A percentile compares a stretch with the other conserved stretches of the same genome.
Evolutionary conservation across 2,329 filamentous ascomycete genomes (phyloP).

Genomic region (Calonectria crousiana): DNA sequence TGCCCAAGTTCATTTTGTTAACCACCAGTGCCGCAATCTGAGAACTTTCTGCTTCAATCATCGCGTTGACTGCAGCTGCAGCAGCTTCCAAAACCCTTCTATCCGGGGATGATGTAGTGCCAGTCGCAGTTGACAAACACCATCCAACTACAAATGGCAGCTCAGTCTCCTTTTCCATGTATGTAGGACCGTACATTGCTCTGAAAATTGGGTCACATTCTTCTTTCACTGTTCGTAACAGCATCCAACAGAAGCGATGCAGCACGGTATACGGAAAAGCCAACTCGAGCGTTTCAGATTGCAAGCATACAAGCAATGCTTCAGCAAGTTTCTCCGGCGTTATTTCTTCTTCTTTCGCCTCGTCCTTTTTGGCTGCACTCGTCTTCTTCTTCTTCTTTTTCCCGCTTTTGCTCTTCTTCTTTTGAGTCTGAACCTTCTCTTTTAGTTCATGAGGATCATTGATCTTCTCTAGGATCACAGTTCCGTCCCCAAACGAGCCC

Average conservation of each 20-base stretch:
- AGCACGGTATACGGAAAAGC: constrained; percentile 39
- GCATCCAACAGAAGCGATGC: not conserved
- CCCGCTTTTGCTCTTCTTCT: not conserved
- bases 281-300: constrained; percentile 52
- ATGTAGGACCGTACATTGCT: not conserved
- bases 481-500: not conserved
- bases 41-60: not conserved
- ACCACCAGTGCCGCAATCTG: not conserved
- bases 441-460: constrained; percentile 4
- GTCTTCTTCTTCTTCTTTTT: constrained; percentile 20
- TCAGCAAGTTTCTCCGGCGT: constrained; percentile 45
- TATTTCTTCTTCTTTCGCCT: constrained; percentile 27
- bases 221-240: not conserved
- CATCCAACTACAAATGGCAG: constrained; percentile 3
- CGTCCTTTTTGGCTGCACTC: constrained; percentile 26
- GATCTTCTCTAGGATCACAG: not conserved
- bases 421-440: not conserved
- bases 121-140: not conserved
- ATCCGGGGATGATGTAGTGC: not conserved
- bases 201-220: not conserved
- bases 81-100: not conserved
- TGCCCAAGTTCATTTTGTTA: not conserved
- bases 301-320: constrained; percentile 48
- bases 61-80: not conserved
- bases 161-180: constrained; percentile 8